Percentiles rank a stretch among this genome's conserved stretches.
Evolutionary conservation across 805 yeast species (phyloP).

Genomic region (Wickerhamomyces queroliae): DNA sequence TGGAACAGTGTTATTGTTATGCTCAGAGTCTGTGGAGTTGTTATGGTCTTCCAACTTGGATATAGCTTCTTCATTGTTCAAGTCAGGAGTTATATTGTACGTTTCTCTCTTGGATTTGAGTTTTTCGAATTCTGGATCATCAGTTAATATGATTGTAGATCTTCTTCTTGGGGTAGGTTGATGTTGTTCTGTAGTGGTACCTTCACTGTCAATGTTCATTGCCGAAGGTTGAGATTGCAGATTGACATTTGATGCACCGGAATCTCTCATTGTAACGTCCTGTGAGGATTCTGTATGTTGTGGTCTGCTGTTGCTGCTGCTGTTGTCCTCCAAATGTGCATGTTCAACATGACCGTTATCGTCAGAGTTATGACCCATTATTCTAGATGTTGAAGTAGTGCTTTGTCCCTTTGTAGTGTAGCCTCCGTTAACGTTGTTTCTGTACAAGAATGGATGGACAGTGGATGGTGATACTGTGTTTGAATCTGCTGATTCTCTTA

Average conservation of each 20-base stretch:
- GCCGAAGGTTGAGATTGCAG: slow-evolving; percentile 18
- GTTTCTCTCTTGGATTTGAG: slow-evolving; percentile 32
- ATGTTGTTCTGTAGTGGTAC: not conserved
- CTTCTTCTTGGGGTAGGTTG: slow-evolving; percentile 40
- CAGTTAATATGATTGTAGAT: slow-evolving; percentile 67
- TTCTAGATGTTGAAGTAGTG: not conserved
- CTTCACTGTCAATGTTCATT: slow-evolving; percentile 18
- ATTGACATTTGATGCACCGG: slow-evolving; percentile 17
- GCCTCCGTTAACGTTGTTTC: not conserved
- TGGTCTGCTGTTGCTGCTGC: not conserved
- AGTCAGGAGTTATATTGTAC: slow-evolving; percentile 14
- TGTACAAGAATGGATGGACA: not conserved
- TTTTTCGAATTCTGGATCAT: slow-evolving; percentile 54
- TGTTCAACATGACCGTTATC: not conserved
- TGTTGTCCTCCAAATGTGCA: not conserved
- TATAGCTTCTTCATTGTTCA: slow-evolving; percentile 7
- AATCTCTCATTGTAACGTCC: slow-evolving; percentile 23
- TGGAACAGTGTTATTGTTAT: slow-evolving; percentile 24
- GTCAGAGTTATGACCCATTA: not conserved
- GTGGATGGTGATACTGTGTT: not conserved
- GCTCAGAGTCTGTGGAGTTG: slow-evolving; percentile 7
- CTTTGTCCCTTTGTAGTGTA: not conserved
- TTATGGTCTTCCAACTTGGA: slow-evolving; percentile 4
- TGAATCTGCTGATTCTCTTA: not conserved
- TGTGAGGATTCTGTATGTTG: slow-evolving; percentile 11